A percentile compares a stretch with the other conserved stretches of the same genome.
Evolutionary conservation across 176 grass and related monocot genomes (phyloP).

Genomic region (Pontederia crassipes): DNA sequence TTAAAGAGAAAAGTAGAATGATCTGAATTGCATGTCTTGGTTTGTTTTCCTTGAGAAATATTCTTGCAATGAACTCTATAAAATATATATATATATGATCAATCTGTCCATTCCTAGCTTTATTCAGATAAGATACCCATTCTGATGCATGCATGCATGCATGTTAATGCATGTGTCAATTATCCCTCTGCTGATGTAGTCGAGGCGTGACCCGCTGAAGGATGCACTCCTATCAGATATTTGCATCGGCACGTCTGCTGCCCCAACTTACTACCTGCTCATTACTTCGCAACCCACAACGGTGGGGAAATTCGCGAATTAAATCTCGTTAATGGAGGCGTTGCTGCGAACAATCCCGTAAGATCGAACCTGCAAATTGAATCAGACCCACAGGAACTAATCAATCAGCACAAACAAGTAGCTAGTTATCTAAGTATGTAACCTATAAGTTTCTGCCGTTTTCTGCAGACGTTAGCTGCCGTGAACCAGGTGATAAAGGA

Average conservation of each 20-base stretch:
- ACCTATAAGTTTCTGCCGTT: not conserved
- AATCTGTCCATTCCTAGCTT: not conserved
- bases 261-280: constrained; percentile 61
- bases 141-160: not conserved
- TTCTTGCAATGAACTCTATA: too few species aligned
- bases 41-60: too few species aligned
- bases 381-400: too few species aligned
- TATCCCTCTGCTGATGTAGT: too few species aligned
- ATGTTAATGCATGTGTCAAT: not conserved
- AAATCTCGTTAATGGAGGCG: constrained; percentile 59
- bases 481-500: constrained; percentile 44
- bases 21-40: too few species aligned
- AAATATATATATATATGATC: too few species aligned
- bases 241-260: constrained; percentile 67
- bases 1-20: too few species aligned
- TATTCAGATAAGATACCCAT: too few species aligned
- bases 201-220: constrained; percentile 28
- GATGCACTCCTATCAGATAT: constrained; percentile 46
- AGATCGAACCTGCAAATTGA: not conserved
- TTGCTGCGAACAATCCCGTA: constrained; percentile 77
- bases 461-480: constrained; percentile 34
- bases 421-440: not conserved
- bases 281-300: constrained; percentile 42
- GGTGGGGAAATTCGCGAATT: constrained; percentile 30
- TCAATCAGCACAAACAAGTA: too few species aligned